Conservation (phyloP, 177 flowering plant species). For the Tripterygium wilfordii region DNA sequence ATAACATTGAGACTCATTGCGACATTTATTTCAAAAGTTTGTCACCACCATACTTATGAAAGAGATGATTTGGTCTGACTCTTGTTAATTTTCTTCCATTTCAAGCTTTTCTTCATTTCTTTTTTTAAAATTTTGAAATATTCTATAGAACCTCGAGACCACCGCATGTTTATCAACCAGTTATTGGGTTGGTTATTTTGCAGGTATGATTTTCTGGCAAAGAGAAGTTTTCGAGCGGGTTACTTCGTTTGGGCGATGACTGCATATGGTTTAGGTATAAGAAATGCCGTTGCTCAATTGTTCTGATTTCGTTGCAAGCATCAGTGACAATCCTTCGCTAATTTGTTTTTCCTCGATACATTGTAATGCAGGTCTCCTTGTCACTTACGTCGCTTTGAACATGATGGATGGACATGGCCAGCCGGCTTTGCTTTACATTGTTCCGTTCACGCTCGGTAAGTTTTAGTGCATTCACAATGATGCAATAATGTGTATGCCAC, state of each 20-base stretch:
- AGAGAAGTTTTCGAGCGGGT: constrained; percentile 67
- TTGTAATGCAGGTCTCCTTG: constrained; percentile 67
- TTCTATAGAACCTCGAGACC: too few relatives aligned
- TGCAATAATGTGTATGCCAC: too few relatives aligned
- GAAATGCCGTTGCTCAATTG: not conserved
- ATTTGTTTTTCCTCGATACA: too few relatives aligned
- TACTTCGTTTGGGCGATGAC: constrained; percentile 88
- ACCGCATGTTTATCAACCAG: not conserved
- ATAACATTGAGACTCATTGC: too few relatives aligned
- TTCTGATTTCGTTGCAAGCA: not conserved
- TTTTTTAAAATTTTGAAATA: too few relatives aligned
- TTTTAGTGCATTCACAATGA: not conserved
- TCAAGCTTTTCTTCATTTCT: not conserved
- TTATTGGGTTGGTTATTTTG: constrained; percentile 5
- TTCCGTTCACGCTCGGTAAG: constrained; percentile 70
- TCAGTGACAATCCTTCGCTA: too few relatives aligned
- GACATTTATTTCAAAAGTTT: too few relatives aligned
- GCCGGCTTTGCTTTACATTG: constrained; percentile 72
- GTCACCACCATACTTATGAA: too few relatives aligned
- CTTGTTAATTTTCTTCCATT: too few relatives aligned
- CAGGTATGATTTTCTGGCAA: constrained; percentile 88
- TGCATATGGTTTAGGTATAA: constrained; percentile 90
- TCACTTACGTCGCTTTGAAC: constrained; percentile 65
- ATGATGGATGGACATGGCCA: constrained; percentile 84
- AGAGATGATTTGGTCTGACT: too few relatives aligned